A percentile compares a stretch with the other conserved stretches of the same genome.
Conservation (phyloP, 2,329 filamentous ascomycete species). For the Canariomyces notabilis region DNA sequence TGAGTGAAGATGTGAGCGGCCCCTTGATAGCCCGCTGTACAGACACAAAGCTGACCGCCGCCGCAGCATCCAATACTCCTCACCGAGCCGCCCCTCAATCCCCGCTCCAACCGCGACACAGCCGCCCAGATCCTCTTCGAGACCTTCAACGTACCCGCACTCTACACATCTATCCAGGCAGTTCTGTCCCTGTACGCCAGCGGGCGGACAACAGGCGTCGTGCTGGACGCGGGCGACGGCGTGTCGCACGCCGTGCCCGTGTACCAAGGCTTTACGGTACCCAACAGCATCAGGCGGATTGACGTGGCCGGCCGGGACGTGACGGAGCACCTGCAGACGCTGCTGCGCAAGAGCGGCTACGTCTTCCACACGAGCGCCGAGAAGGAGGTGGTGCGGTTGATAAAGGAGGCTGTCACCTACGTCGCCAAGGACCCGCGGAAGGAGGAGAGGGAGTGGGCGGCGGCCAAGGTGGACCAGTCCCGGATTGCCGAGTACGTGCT, state of each 20-base stretch:
- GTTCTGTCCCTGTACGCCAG: slow-evolving; percentile 94
- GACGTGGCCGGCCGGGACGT: slow-evolving; percentile 95
- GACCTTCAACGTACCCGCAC: slow-evolving; percentile 94
- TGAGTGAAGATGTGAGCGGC: slow-evolving; percentile 80
- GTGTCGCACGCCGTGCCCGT: slow-evolving; percentile 97
- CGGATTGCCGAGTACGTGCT: slow-evolving; percentile 83
- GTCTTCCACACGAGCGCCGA: slow-evolving; percentile 97
- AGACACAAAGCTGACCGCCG: neutral
- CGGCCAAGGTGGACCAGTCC: slow-evolving; percentile 68
- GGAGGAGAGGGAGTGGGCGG: slow-evolving; percentile 94
- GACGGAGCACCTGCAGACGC: slow-evolving; percentile 86
- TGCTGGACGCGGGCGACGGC: slow-evolving; percentile 90
- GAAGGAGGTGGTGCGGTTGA: slow-evolving; percentile 96
- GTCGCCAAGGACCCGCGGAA: slow-evolving; percentile 84
- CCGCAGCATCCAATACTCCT: slow-evolving; percentile 84
- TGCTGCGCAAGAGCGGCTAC: slow-evolving; percentile 87
- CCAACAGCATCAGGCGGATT: slow-evolving; percentile 89
- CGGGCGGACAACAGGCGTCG: slow-evolving; percentile 90
- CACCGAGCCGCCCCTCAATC: slow-evolving; percentile 93
- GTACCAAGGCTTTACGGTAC: slow-evolving; percentile 96
- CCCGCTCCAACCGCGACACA: slow-evolving; percentile 89
- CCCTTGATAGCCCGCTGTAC: neutral
- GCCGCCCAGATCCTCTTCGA: slow-evolving; percentile 98
- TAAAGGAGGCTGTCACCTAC: slow-evolving; percentile 94
- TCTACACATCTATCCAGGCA: slow-evolving; percentile 96